Evolutionary conservation across 2,329 filamentous ascomycete genomes (phyloP), one percentile per base, ranked within the genome.

Genomic region (Diplodia corticola): DNA sequence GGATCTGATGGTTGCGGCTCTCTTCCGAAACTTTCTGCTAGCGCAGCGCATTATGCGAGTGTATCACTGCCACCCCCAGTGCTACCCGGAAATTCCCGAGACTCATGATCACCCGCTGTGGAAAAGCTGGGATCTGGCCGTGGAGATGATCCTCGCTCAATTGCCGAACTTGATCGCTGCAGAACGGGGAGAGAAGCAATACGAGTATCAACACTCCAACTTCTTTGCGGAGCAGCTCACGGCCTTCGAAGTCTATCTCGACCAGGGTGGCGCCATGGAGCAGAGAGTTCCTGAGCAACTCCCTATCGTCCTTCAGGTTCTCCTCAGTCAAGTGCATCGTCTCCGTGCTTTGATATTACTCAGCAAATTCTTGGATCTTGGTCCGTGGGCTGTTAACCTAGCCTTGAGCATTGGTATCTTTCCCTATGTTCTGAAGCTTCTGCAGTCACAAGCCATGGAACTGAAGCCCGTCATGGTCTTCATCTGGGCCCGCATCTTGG

Each of bases 391-490:
- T 33, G 95, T 99, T n/a, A 95, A 98, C 76, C 87, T 99, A 48
- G 95, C 95, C 17, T 84, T 99, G 17, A 97, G 93, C 77, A 99
- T 99, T 68, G 95, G 95, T 26, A 99, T 99, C 69, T 99, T 99
- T 78, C 95, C 95, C 0, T 99, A 99, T 75, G 95, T 99, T n/a
- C 82, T 99, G 37, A 99, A 99, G 79, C 83, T 99, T 28, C 82
- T 99, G 20, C 95, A 99, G 77, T 98, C 95, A 4, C 94, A 96
- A 54, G 95, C 95, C 0, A 87, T 92, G 54, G 95, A 99, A 77
- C 81, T 99, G 68, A 98, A 98, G 75, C 94, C 95, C 0, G 93
- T 98, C 68, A 98, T 99, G 95, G 93, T 99, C 5, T 99, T 98
- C 78, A 99, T 99, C 69, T 99, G 95, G 95, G 93, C 95, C 5